Evolutionary conservation across 495 filamentous ascomycete species (phyloP), one percentile per base, ranked within the genome.

Genomic region (Podospora fimiseda): DNA sequence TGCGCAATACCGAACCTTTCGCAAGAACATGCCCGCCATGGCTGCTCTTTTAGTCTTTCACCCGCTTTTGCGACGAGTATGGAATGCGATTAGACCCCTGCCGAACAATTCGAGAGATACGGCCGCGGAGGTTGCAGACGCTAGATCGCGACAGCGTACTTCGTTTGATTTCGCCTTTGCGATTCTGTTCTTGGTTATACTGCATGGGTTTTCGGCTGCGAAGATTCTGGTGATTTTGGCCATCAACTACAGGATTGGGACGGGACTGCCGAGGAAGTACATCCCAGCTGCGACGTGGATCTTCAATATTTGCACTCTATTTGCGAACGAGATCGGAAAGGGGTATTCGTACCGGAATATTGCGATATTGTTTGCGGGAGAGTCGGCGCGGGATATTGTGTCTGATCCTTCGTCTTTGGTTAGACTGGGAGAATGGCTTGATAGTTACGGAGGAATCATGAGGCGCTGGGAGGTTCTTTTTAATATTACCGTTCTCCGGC

Each of bases 381-480:
- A 56, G 22, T 66, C 64, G 21, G 67, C 61, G 13, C 56, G 61
- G 3, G 53, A 63, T 9, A 47, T 71, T 2, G 52, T 62, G 9
- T 60, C 70, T 15, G 69, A 62, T 2, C 61, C 70, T 0, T 55
- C 76, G 1, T 27, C 60, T 6, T 56, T 81, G 44, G 61, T 81
- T 1, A 69, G 71, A 44, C 85, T 83, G 75, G 89, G 80, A 4
- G 65, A 70, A 20, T 82, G 76, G 70, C 66, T 95, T 8, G 91
- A 96, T 68, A 73, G 72, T 38, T 81, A 87, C 56, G 85, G 90
- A 11, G 93, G 93, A 5, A 67, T 99, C 18, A 82, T 90, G 62
- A 74, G 86, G 2, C 79, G 91, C 53, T 99, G 93, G 93, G 88
- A 96, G 65, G 82, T 99, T 30, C 79, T 93, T 11, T 99, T 99